These are phyloP conservation scores for Beauveria sp. DNA, from an alignment of 2,329 filamentous ascomycete genomes.

Conservation along the genomic window DNA sequence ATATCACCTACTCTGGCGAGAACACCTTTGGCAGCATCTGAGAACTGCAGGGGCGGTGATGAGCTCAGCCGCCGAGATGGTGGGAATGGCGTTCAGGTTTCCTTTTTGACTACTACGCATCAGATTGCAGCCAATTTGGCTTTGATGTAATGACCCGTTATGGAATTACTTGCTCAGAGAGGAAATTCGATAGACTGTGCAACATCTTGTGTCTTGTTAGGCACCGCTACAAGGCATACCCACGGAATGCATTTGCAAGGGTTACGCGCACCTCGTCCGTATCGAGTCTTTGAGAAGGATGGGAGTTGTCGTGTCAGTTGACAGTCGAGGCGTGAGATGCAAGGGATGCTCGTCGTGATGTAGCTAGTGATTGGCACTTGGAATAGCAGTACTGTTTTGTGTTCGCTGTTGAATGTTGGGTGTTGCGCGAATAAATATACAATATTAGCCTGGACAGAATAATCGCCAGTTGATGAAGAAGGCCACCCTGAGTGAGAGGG, in stretches of 20 bases:
- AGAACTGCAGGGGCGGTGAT: neutral
- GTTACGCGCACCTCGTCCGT: neutral
- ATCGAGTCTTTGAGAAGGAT: neutral
- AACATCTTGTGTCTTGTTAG: neutral
- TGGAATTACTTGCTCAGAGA: neutral
- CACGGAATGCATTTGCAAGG: neutral
- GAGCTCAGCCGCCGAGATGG: slow-evolving; percentile 6
- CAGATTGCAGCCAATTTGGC: slow-evolving; percentile 6
- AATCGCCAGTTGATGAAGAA: neutral
- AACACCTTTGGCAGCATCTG: slow-evolving; percentile 74
- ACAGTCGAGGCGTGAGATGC: neutral
- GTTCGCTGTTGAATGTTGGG: neutral
- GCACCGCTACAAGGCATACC: neutral
- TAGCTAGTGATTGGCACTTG: neutral
- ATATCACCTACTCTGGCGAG: slow-evolving; percentile 99
- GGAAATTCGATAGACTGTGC: slow-evolving; percentile 1
- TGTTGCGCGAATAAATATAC: neutral
- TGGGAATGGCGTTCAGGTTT: slow-evolving; percentile 30
- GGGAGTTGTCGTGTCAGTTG: neutral
- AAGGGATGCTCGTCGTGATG: neutral
- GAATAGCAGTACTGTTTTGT: neutral
- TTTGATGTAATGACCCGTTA: slow-evolving; percentile 7
- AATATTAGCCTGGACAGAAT: neutral
- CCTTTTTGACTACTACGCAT: slow-evolving; percentile 14
- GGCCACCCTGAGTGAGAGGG: no score